Evolutionary conservation across 2,329 filamentous ascomycete genomes (phyloP).

Genomic region (Emydomyces testavorans): DNA sequence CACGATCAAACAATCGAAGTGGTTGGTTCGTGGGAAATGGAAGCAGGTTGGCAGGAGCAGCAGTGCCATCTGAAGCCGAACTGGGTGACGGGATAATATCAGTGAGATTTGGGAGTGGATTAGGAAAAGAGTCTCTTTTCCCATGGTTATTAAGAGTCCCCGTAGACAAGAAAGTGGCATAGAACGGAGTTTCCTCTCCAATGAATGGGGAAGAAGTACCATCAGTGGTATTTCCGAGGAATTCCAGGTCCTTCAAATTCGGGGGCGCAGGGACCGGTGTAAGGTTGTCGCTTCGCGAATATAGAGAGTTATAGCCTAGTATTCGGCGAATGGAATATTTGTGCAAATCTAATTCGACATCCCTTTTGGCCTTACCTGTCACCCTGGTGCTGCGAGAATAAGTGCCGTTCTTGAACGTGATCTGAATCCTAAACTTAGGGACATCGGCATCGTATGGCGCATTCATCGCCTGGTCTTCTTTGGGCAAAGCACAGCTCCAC

Average conservation of each 20-base stretch:
- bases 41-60: constrained; percentile 59
- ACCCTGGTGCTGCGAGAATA: constrained; percentile 52
- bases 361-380: constrained; percentile 22
- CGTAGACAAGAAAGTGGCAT: constrained; percentile 56
- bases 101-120: constrained; percentile 37
- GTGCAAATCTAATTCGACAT: background rate
- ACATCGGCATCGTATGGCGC: constrained; percentile 54
- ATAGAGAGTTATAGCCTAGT: background rate
- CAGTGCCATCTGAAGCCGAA: constrained; percentile 56
- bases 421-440: constrained; percentile 70
- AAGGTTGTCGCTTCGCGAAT: constrained; percentile 26
- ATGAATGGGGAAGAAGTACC: constrained; percentile 56
- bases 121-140: constrained; percentile 8
- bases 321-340: background rate
- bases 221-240: constrained; percentile 80
- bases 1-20: constrained; percentile 73
- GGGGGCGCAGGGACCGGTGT: constrained; percentile 39
- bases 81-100: constrained; percentile 52
- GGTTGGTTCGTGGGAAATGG: constrained; percentile 61
- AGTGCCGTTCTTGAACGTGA: constrained; percentile 49
- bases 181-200: constrained; percentile 82
- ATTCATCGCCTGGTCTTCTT: constrained; percentile 57
- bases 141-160: constrained; percentile 21
- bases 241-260: constrained; percentile 56
- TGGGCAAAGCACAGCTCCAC: constrained; percentile 80